Percentiles rank a stretch among this genome's conserved stretches.
phyloP scores from a whole-genome alignment of 1,284 basidiomycete genomes.

The Leccinum subrobustum region DNA sequence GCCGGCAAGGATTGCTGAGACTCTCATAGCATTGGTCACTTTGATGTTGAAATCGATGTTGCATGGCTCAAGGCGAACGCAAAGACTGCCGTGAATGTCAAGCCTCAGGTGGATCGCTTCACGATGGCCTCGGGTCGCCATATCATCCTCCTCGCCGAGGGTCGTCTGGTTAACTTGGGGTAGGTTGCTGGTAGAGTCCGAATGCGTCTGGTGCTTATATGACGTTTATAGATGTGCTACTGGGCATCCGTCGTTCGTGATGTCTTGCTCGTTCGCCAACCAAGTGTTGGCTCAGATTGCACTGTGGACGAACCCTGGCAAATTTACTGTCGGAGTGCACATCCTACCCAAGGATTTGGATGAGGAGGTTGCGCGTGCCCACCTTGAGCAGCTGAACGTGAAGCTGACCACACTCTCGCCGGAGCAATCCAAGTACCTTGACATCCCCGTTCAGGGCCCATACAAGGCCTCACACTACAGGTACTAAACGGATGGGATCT shows the following conservation, averaged over 20 bases:
- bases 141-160: constrained; percentile 96
- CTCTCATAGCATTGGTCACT: constrained; percentile 94
- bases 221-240: constrained; percentile 63
- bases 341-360: constrained; percentile 98
- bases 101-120: constrained; percentile 99
- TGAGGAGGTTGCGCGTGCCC: constrained; percentile 97
- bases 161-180: constrained; percentile 98
- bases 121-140: constrained; percentile 91
- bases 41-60: constrained; percentile 98
- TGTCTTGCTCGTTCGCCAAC: constrained; percentile 99
- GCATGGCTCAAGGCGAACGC: constrained; percentile 98
- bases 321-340: constrained; percentile 94
- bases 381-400: constrained; percentile 89
- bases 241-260: constrained; percentile 95
- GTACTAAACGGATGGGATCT: constrained; percentile 41
- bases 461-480: constrained; percentile 91
- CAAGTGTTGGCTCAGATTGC: constrained; percentile 99
- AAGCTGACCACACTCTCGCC: constrained; percentile 85
- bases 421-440: constrained; percentile 89
- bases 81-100: constrained; percentile 85
- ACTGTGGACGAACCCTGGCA: constrained; percentile 89
- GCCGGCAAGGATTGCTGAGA: constrained; percentile 7
- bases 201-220: constrained; percentile 2
- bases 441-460: constrained; percentile 86
- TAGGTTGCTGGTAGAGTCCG: constrained; percentile 40